Evolutionary conservation across 2,329 filamentous ascomycete species (phyloP).

Genomic region (Cercospora citrullina): DNA sequence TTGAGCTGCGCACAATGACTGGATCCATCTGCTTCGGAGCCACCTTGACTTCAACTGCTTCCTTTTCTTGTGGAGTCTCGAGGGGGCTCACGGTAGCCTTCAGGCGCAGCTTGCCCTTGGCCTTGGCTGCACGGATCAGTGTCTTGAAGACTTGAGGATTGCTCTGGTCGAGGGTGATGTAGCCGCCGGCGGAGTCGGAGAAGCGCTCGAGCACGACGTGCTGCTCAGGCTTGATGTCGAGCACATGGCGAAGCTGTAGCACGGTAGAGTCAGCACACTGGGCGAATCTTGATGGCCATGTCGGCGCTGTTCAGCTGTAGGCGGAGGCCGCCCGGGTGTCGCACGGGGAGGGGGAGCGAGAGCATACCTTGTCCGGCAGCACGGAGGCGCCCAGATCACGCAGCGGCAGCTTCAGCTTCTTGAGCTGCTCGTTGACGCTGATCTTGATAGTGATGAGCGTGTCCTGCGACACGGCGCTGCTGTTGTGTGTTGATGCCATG

Average conservation of each 20-base stretch:
- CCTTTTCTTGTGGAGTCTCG: slow-evolving; percentile 20
- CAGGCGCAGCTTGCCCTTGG: slow-evolving; percentile 94
- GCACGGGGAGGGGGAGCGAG: slow-evolving; percentile 11
- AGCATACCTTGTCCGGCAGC: slow-evolving; percentile 79
- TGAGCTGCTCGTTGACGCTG: slow-evolving; percentile 70
- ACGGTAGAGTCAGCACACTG: slow-evolving; percentile 23
- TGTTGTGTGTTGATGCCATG: slow-evolving; percentile 40
- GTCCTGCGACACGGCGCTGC: slow-evolving; percentile 58
- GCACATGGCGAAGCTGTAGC: slow-evolving; percentile 66
- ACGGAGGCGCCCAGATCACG: slow-evolving; percentile 73
- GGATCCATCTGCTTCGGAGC: slow-evolving; percentile 26
- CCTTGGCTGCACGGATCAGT: slow-evolving; percentile 92
- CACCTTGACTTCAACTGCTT: slow-evolving; percentile 23
- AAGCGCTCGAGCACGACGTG: slow-evolving; percentile 81
- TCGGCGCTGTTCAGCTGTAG: background rate
- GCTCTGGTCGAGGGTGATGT: slow-evolving; percentile 73
- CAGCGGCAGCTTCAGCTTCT: slow-evolving; percentile 86
- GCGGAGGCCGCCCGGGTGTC: background rate
- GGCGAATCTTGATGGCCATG: slow-evolving; percentile 1
- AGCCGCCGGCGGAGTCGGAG: slow-evolving; percentile 85
- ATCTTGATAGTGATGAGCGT: slow-evolving; percentile 85
- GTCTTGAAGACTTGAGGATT: slow-evolving; percentile 92
- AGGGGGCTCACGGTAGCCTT: slow-evolving; percentile 45
- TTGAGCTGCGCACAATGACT: slow-evolving; percentile 18
- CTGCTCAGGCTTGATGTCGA: slow-evolving; percentile 64